These are phyloP conservation scores for Cutaneotrichosporon dermatis DNA, from an alignment of 1,284 basidiomycete genomes.

Conservation along the genomic window DNA sequence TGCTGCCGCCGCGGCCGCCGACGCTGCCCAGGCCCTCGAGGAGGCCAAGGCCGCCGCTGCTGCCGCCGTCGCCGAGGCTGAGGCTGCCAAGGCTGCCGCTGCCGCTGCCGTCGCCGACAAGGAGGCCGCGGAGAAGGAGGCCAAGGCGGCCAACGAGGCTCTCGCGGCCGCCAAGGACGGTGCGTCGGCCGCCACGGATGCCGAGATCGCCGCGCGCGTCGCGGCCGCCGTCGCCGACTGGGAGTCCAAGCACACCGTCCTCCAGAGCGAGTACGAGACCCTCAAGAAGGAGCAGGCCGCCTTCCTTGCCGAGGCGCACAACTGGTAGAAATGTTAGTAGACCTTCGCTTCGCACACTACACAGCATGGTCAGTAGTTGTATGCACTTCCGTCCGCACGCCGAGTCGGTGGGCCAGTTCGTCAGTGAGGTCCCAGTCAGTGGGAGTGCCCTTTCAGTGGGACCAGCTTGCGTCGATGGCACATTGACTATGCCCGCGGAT, in stretches of 20 bases:
- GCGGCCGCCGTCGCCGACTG: background rate
- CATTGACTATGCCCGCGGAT: too few relatives aligned
- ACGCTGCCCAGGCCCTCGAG: background rate
- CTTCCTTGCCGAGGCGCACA: constrained; percentile 2
- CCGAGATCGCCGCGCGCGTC: background rate
- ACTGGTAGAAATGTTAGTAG: constrained; percentile 4
- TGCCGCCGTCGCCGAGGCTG: background rate
- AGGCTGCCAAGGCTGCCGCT: background rate
- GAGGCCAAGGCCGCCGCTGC: background rate
- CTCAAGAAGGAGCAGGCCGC: constrained; percentile 1
- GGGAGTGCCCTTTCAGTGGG: too few relatives aligned
- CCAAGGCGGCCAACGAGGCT: background rate
- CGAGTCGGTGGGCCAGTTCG: too few relatives aligned
- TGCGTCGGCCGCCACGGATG: background rate
- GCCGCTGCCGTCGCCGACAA: background rate
- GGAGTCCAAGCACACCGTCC: background rate
- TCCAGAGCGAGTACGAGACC: background rate
- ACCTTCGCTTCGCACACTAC: background rate
- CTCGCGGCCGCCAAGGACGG: background rate
- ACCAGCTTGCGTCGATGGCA: too few relatives aligned
- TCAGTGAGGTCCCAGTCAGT: too few relatives aligned
- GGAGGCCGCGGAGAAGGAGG: background rate
- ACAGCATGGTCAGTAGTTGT: background rate
- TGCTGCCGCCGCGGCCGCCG: background rate
- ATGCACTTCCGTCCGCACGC: background rate